A percentile compares a stretch with the other conserved stretches of the same genome.
Conservation (phyloP, 2,329 filamentous ascomycete genomes). For the Pseudofabraea citricarpa region DNA sequence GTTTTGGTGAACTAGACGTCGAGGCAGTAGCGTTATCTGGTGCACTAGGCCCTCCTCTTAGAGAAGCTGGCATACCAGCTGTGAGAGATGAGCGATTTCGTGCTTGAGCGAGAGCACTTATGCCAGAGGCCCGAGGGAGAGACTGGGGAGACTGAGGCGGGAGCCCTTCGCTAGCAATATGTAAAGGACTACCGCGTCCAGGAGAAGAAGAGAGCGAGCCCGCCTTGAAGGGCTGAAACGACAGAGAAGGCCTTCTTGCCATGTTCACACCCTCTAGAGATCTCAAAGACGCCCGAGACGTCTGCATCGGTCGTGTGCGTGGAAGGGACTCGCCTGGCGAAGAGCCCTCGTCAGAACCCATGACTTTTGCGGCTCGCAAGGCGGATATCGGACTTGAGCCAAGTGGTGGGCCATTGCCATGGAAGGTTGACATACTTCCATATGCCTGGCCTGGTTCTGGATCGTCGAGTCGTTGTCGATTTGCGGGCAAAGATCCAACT, state of each 20-base stretch:
- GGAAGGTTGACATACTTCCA: constrained; percentile 84
- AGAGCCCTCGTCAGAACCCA: constrained; percentile 57
- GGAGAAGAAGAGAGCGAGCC: constrained; percentile 92
- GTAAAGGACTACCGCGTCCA: constrained; percentile 29
- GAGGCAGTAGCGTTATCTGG: constrained; percentile 60
- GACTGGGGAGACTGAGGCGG: constrained; percentile 52
- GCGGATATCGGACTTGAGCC: constrained; percentile 85
- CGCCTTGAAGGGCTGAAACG: constrained; percentile 94
- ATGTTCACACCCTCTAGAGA: constrained; percentile 44
- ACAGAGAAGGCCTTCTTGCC: constrained; percentile 73
- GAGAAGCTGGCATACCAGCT: constrained; percentile 68
- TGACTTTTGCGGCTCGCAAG: constrained; percentile 61
- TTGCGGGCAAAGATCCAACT: constrained; percentile 70
- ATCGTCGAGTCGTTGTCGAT: constrained; percentile 42
- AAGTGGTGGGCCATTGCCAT: constrained; percentile 71
- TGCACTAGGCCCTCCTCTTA: constrained; percentile 60
- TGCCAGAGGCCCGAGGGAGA: constrained; percentile 40
- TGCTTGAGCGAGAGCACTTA: constrained; percentile 49
- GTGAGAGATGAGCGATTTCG: constrained; percentile 69
- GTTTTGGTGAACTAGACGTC: constrained; percentile 71
- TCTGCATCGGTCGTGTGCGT: constrained; percentile 22
- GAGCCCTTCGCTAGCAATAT: constrained; percentile 20
- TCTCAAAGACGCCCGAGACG: constrained; percentile 29
- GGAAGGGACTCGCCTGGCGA: constrained; percentile 49
- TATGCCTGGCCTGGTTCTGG: constrained; percentile 74